Evolutionary conservation across 805 yeast genomes (phyloP).

Genomic region (Hanseniaspora taiwanica): DNA sequence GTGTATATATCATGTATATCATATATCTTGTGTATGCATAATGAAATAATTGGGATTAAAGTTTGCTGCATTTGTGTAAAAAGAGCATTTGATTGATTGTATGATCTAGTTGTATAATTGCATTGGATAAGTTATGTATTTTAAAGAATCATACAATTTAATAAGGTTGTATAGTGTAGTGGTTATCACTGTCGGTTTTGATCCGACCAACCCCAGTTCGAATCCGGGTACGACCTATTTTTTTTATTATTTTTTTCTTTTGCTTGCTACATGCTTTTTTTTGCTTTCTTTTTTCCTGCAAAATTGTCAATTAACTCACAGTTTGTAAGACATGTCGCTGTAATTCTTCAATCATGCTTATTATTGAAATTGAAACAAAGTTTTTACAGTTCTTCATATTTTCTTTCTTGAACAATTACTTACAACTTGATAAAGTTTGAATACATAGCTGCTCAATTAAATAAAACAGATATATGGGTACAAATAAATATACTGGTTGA

Average conservation of each 20-base stretch:
- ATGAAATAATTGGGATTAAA: background rate
- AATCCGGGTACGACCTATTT: slow-evolving; percentile 68
- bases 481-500: too few species aligned
- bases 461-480: too few species aligned
- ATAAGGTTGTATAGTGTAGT: slow-evolving; percentile 45
- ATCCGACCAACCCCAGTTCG: slow-evolving; percentile 71
- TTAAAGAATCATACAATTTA: background rate
- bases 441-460: too few species aligned
- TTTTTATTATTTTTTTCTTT: slow-evolving; percentile 8
- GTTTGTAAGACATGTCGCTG: too few species aligned
- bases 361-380: too few species aligned
- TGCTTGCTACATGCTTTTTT: too few species aligned
- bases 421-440: too few species aligned
- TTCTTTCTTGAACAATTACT: too few species aligned
- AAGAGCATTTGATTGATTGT: background rate
- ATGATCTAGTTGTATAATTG: background rate
- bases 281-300: too few species aligned
- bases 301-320: too few species aligned
- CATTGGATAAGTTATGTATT: background rate
- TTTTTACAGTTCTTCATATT: too few species aligned
- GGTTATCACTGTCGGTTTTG: slow-evolving; percentile 51
- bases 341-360: too few species aligned
- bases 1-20: background rate
- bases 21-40: background rate
- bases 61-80: background rate